phyloP scores from a whole-genome alignment of 2,329 filamentous ascomycete genomes.

The Fusarium hostae region DNA sequence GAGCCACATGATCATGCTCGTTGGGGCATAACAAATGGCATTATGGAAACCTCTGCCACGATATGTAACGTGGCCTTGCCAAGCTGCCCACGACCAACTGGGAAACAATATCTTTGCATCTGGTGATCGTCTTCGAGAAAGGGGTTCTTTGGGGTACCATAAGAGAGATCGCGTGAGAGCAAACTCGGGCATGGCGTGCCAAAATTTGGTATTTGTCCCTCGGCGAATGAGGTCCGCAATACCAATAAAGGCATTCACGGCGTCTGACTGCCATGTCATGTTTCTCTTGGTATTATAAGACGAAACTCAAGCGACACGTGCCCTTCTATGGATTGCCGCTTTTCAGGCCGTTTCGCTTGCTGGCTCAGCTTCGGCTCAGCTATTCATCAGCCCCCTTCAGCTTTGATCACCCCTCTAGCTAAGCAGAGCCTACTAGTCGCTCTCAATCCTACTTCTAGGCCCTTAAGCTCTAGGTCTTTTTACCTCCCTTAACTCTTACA shows the following conservation, averaged over 20 bases:
- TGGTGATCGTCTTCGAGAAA: background rate
- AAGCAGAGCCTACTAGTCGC: too few relatives aligned
- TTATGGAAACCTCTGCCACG: constrained; percentile 19
- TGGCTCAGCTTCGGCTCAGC: too few relatives aligned
- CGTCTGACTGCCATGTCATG: constrained; percentile 25
- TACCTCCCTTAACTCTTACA: too few relatives aligned
- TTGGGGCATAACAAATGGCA: background rate
- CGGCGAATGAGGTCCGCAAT: constrained; percentile 16
- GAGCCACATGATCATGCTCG: constrained; percentile 2
- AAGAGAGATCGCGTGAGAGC: background rate
- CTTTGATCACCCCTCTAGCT: too few relatives aligned
- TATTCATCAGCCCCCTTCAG: too few relatives aligned
- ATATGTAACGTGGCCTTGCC: constrained; percentile 17
- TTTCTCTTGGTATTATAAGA: constrained; percentile 5
- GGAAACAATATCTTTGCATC: constrained; percentile 10
- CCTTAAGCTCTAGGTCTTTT: too few relatives aligned
- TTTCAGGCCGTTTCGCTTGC: too few relatives aligned
- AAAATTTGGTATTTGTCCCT: constrained; percentile 24
- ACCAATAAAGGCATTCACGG: constrained; percentile 24
- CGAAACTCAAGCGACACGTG: background rate
- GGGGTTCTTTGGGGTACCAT: constrained; percentile 10
- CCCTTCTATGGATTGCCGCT: too few relatives aligned
- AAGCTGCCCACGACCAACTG: constrained; percentile 25
- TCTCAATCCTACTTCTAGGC: too few relatives aligned
- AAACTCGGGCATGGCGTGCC: constrained; percentile 24